These are phyloP conservation scores for Misopates orontium DNA, from an alignment of 257 asterid genomes.

Conservation along the genomic window DNA sequence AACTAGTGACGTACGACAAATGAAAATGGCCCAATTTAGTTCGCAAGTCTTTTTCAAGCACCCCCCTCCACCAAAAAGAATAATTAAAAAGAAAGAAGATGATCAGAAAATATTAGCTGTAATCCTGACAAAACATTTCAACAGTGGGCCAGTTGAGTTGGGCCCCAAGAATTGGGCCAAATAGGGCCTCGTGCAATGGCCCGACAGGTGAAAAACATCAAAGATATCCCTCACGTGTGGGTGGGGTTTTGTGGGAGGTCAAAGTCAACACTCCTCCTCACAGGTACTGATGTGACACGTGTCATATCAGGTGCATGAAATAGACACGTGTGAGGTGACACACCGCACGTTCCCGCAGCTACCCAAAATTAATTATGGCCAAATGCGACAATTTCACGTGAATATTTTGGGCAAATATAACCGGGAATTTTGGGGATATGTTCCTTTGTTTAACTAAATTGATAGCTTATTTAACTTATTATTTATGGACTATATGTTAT, in stretches of 20 bases:
- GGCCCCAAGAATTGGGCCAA: slow-evolving; percentile 21
- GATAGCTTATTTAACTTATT: neutral
- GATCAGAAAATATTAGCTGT: neutral
- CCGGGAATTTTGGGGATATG: slow-evolving; percentile 22
- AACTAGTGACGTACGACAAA: neutral
- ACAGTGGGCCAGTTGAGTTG: slow-evolving; percentile 18
- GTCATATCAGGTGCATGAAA: neutral
- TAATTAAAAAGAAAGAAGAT: neutral
- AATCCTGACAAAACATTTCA: neutral
- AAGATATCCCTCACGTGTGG: slow-evolving; percentile 37
- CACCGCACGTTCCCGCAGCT: neutral
- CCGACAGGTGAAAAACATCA: slow-evolving; percentile 33
- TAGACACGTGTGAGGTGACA: slow-evolving; percentile 22
- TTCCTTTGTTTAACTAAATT: slow-evolving; percentile 18
- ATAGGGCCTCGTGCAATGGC: slow-evolving; percentile 20
- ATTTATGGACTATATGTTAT: neutral
- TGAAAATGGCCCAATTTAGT: neutral
- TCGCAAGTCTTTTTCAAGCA: neutral
- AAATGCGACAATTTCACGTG: slow-evolving; percentile 37
- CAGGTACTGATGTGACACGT: slow-evolving; percentile 39
- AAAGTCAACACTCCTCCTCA: slow-evolving; percentile 34
- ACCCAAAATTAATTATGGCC: slow-evolving; percentile 21
- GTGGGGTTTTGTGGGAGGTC: slow-evolving; percentile 27
- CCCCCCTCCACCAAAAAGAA: neutral
- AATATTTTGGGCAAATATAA: slow-evolving; percentile 18